A percentile compares a stretch with the other conserved stretches of the same genome.
Evolutionary conservation across 805 yeast species (phyloP).

Genomic region (Priceomyces fermenticarens): DNA sequence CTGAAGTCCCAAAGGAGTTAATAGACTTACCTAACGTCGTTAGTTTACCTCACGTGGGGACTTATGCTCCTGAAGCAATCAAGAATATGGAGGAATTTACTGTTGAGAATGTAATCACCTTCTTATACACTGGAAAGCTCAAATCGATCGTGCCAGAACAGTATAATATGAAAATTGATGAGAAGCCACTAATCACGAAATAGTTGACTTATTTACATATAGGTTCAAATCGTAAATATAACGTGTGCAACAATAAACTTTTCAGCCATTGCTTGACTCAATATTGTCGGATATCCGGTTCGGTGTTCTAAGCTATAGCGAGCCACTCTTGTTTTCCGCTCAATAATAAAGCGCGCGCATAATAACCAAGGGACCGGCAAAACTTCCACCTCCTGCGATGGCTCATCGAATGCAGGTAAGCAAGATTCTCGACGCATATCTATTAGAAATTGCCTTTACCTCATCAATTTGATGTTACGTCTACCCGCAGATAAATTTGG

Average conservation of each 20-base stretch:
- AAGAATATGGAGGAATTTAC: slow-evolving; percentile 78
- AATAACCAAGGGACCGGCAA: too few relatives aligned
- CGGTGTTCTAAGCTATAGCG: too few relatives aligned
- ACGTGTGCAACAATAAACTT: background rate
- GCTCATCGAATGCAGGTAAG: too few relatives aligned
- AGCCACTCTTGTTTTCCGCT: too few relatives aligned
- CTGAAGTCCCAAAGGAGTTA: slow-evolving; percentile 63
- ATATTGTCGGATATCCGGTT: too few relatives aligned
- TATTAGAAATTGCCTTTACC: too few relatives aligned
- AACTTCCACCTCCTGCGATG: too few relatives aligned
- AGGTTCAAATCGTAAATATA: background rate
- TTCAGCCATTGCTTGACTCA: background rate
- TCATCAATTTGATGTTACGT: too few relatives aligned
- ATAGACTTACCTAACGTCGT: slow-evolving; percentile 64
- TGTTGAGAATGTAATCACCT: slow-evolving; percentile 62
- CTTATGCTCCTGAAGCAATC: slow-evolving; percentile 72
- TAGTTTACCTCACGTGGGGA: slow-evolving; percentile 87
- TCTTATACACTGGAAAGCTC: slow-evolving; percentile 64
- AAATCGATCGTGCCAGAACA: slow-evolving; percentile 80
- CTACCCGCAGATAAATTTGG: too few relatives aligned
- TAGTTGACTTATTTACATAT: background rate
- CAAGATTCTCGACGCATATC: too few relatives aligned
- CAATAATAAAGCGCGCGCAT: too few relatives aligned
- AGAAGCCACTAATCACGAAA: slow-evolving; percentile 11
- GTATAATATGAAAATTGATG: slow-evolving; percentile 25